phyloP scores from a whole-genome alignment of 352 stramenopile genomes.

The Globisporangium solare region DNA sequence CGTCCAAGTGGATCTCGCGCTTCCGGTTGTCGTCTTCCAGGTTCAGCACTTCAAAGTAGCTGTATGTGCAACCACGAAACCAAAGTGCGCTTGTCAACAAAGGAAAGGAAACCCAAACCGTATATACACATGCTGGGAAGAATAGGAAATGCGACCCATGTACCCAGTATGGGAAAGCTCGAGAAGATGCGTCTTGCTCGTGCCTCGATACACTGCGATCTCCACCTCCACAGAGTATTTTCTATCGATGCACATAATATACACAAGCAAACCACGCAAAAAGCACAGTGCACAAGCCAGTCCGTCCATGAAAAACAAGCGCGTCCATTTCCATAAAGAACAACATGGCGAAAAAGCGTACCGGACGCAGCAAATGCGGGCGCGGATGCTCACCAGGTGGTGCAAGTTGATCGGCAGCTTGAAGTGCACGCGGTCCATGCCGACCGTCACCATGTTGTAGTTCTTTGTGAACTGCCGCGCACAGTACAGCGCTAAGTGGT shows the following conservation, averaged over 20 bases:
- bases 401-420: constrained; percentile 54
- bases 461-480: constrained; percentile 70
- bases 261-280: background rate
- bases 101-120: background rate
- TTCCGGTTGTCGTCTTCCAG: constrained; percentile 24
- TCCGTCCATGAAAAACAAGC: no score
- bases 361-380: constrained; percentile 59
- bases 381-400: constrained; percentile 58
- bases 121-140: no score
- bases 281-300: background rate
- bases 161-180: constrained; percentile 30
- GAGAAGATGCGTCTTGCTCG: constrained; percentile 12
- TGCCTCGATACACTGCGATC: constrained; percentile 28
- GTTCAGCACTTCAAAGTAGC: constrained; percentile 45
- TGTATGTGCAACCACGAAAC: background rate
- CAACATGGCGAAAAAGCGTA: constrained; percentile 17
- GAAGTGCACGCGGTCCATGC: constrained; percentile 73
- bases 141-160: background rate
- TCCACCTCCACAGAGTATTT: constrained; percentile 36
- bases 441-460: constrained; percentile 70
- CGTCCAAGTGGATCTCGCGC: constrained; percentile 26
- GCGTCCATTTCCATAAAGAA: background rate
- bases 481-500: constrained; percentile 61
- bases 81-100: background rate
- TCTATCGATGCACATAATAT: constrained; percentile 3